Evolutionary conservation across 768 basidiomycete species (phyloP), one percentile per base, ranked within the genome.

Genomic region (Pleurotus giganteus): DNA sequence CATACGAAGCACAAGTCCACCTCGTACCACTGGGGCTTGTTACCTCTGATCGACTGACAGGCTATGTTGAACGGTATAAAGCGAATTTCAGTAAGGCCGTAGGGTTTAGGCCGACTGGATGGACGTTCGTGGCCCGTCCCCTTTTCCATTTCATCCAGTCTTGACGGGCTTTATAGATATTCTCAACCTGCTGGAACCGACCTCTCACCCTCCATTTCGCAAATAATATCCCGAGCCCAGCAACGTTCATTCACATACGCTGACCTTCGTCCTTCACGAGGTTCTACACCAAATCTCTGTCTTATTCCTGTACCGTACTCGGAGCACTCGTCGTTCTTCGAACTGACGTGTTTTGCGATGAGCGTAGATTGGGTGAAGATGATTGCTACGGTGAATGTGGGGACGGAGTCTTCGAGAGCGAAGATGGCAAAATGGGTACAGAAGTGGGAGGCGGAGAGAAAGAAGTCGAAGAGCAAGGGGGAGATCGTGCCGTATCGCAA

Each of bases 281-380:
- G 89, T 56, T 91, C 92, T 9, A 88, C 86, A 13, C 60, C 82
- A 13, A 70, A 74, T 28, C 68, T 89, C 42, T 87, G 88, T 71
- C 73, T 97, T 39, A 92, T 86, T 63, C 89, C 91, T 50, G 85
- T 91, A 53, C 89, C 86, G 8, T 98, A 98, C 66, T 98, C 94
- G 4, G 97, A 98, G 66, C 96, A 98, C 67, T 93, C 91, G 28
- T 94, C 91, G 29, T 98, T 98, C 70, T 91, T 91, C 62, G 96
- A 98, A 70, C 76, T 96, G 59, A 96, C 94, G 9, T 95, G 93
- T 67, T 98, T 98, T 67, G 93, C 94, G 3, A 80, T 98, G 71
- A 93, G 91, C 17, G 76, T 94, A 39, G 82, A 84, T 58, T 96
- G 86, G 88, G 78, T 72, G 0, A 87, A 84, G 66, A 96, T 98